Base-by-base conservation (phyloP, 192 early-diverging fungal genomes). In the Podila minutissima region DNA sequence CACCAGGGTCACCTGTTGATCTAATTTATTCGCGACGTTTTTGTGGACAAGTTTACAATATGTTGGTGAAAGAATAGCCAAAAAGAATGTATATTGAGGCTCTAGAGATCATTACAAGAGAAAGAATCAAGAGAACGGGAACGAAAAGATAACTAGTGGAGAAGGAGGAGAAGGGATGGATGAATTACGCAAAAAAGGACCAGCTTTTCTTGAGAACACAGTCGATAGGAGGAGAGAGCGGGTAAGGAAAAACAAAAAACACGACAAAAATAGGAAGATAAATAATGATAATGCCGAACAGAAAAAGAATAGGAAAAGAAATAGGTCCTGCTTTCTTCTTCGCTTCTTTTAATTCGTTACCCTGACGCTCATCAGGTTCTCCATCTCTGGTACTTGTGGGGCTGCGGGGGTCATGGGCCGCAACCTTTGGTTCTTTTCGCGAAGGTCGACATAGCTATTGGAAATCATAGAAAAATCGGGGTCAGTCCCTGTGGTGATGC, bases 391-490 rank as follows among this genome's bases (percentile, higher is more conserved):
- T 19, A 55, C 22, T 22, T 60, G 74, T 11, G 76, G 76, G 66
- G 72, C 67, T 19, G 77, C 77, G 29, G 77, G 77, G 19, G 77
- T 81, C 64, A 71, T 50, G 11, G 77, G 77, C 24, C 77, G 33
- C 51, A 64, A 37, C 57, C 69, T 63, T 41, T 65, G 49, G 20
- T 65, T 66, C 77, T 81, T 81, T 50, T 81, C 77, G 41, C 71
- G 77, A 28, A 69, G 63, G 55, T 81, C 77, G 37, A 81, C 77
- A 31, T 69, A 72, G 22, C 77, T 81, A 71, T 50, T 19, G 2
- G 63, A 46, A 41, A 24, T 13, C 15, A 1, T 4, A 66, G 32
- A 50, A 46, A 13, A 46, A 15, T 12, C 41, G 15, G 2, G 2
- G 41, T 46, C 8, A 46, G 41, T 46, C 41, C 15, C 35, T n/a